Evolutionary conservation across 371 early-diverging fungal genomes (phyloP).

Genomic region (Mucor sp.): DNA sequence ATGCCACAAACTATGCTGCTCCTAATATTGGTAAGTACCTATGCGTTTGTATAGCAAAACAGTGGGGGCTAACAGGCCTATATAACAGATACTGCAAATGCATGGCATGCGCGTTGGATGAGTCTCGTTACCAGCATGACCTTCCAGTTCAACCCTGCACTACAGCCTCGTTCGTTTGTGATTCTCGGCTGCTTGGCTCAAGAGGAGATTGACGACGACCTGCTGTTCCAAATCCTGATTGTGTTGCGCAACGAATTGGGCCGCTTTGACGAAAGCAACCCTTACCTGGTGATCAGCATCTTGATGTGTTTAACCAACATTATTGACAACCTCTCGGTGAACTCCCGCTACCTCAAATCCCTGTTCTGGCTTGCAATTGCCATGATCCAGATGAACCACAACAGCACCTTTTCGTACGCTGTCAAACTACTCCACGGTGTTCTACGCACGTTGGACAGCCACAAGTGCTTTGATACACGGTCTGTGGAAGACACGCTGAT

Average conservation of each 20-base stretch:
- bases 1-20: conserved; percentile 74
- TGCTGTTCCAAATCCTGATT: conserved; percentile 85
- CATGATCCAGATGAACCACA: conserved; percentile 81
- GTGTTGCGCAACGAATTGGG: conserved; percentile 82
- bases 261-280: conserved; percentile 74
- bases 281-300: conserved; percentile 77
- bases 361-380: conserved; percentile 91
- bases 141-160: conserved; percentile 87
- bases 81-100: conserved; percentile 60
- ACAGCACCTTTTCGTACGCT: conserved; percentile 70
- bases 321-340: conserved; percentile 70
- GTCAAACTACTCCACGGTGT: conserved; percentile 69
- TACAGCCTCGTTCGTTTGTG: conserved; percentile 93
- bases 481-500: conserved; percentile 57
- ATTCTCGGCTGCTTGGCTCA: conserved; percentile 85
- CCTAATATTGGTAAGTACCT: conserved; percentile 56
- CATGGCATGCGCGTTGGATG: conserved; percentile 90
- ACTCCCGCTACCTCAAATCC: conserved; percentile 73
- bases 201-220: conserved; percentile 83
- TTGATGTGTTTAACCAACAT: conserved; percentile 85
- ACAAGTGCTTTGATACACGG: conserved; percentile 56
- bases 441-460: conserved; percentile 69
- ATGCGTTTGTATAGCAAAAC: too few species aligned
- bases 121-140: conserved; percentile 85
- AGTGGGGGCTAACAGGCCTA: background rate